A percentile compares a stretch with the other conserved stretches of the same genome.
Evolutionary conservation across 148 eudicot species (phyloP).

Genomic region (Suaeda aralocaspica): DNA sequence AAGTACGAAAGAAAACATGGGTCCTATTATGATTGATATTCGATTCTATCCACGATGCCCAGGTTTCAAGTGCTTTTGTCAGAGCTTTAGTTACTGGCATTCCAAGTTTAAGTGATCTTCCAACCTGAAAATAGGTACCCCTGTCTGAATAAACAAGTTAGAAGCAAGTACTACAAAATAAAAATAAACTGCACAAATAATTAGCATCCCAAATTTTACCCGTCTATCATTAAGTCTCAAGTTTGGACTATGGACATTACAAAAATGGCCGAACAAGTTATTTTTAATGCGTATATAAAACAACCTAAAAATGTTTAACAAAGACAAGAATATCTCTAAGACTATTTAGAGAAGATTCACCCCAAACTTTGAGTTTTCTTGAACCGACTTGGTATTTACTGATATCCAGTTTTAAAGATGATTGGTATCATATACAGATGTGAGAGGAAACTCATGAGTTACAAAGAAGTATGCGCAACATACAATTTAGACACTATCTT

Average conservation of each 20-base stretch:
- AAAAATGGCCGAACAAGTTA: neutral
- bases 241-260: neutral
- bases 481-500: neutral
- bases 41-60: constrained; percentile 85
- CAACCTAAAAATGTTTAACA: neutral
- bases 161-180: constrained; percentile 15
- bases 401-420: neutral
- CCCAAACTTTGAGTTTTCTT: too few relatives aligned
- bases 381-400: too few relatives aligned
- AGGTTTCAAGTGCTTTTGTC: constrained; percentile 58
- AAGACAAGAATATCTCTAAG: neutral
- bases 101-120: constrained; percentile 70
- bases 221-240: neutral
- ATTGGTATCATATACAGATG: neutral
- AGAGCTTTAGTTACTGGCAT: constrained; percentile 65
- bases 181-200: neutral
- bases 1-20: constrained; percentile 86
- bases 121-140: constrained; percentile 83
- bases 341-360: neutral
- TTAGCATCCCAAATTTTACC: neutral
- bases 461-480: neutral
- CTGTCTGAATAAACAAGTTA: constrained; percentile 57
- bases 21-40: constrained; percentile 63
- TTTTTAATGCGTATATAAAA: neutral
- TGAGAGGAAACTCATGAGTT: neutral